Base-by-base conservation (phyloP, 495 filamentous ascomycete genomes). In the Aspergillus hancockii region DNA sequence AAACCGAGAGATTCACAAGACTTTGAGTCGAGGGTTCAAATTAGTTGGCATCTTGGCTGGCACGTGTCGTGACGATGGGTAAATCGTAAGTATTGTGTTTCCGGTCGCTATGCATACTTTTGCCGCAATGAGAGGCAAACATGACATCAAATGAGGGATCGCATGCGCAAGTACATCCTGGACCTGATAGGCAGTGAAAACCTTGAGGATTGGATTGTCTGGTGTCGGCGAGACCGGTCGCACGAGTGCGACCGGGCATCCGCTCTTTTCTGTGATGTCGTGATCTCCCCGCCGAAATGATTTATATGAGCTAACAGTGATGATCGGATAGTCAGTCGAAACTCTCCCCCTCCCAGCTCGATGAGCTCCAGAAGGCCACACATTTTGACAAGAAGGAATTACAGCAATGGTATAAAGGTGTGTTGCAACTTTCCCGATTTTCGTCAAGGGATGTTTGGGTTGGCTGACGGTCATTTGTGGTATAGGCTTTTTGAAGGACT, bases 351-450 rank as follows among this genome's bases (percentile, higher is more conserved):
- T 86, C 95, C 69, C 92, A 98, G 79, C 87, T 99, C 63, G 86
- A 85, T 52, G 94, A 99, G 76, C 86, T 99, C 65, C 93, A 97
- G 71, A 91, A 88, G 79, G 90, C 91, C 53, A 99, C 94, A 22
- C 91, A 97, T 75, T 99, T 99, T 68, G 94, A 99, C 79, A 97
- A 97, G 87, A 99, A 98, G 79, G 94, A 99, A 75, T 76, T 99
- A 64, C 94, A 99, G 74, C 95, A 98, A 90, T 98, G 94, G 94
- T 98, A 98, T 74, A 98, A 98, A 80, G 94, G 94, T 96, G 68
- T 46, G 79, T 68, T 22, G 41, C 3, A 12, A 16, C 31, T 8
- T 50, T 16, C 32, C 3, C 47, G 45, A 30, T 56, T 51, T 6
- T 52, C 49, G 46, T 13, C 23, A 18, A 14, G 25, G 10, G 45